A percentile compares a stretch with the other conserved stretches of the same genome.
Conservation (phyloP, 305 asterid genomes). For the Solanum hybrid region DNA sequence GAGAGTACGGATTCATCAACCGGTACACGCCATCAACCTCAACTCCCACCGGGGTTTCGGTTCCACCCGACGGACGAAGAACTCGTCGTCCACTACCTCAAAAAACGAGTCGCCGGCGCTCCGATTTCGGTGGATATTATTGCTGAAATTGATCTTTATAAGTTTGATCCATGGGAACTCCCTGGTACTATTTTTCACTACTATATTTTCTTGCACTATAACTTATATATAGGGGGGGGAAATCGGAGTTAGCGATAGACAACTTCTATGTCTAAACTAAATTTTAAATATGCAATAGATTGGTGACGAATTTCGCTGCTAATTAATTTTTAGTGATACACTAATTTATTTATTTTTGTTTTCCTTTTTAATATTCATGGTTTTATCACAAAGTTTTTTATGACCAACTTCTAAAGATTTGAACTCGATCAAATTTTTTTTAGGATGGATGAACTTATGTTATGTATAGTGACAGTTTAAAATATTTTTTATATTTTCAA, state of each 20-base stretch:
- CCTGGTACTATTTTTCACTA: constrained; percentile 35
- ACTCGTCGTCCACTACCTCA: constrained; percentile 67
- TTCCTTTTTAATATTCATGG: not conserved
- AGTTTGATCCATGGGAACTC: constrained; percentile 84
- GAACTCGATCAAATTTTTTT: not conserved
- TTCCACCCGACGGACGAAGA: constrained; percentile 90
- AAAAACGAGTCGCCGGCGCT: constrained; percentile 50
- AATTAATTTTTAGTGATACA: not conserved
- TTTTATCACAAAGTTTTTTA: not conserved
- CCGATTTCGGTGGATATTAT: constrained; percentile 67
- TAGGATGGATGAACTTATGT: not conserved
- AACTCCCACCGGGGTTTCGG: constrained; percentile 72
- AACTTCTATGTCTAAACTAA: no score
- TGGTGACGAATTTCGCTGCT: not conserved
- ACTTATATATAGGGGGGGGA: not conserved
- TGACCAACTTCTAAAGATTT: not conserved
- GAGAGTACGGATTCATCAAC: constrained; percentile 74
- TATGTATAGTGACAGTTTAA: not conserved
- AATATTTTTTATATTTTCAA: no score
- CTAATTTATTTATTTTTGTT: not conserved
- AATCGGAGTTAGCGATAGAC: not conserved
- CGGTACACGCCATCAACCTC: constrained; percentile 53
- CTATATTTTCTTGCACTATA: not conserved
- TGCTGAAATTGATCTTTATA: constrained; percentile 79
- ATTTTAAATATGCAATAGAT: not conserved